Evolutionary conservation across 768 basidiomycete species (phyloP), one percentile per base, ranked within the genome.

Genomic region (Calocera cornea): DNA sequence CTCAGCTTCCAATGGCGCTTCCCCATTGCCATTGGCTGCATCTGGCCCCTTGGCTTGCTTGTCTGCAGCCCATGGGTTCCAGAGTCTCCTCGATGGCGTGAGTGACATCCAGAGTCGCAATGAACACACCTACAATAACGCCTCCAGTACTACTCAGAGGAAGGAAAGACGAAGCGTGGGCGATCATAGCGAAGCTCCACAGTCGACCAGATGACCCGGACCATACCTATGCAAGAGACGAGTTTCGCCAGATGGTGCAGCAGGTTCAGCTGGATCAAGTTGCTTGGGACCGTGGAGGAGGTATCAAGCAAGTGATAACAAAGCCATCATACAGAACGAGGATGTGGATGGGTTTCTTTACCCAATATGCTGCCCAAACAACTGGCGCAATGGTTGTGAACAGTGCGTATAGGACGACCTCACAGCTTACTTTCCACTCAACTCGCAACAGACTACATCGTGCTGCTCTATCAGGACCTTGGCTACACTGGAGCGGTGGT

Each of bases 311-410:
- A 33, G 14, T 60, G 5, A 29, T 60, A 12, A 60, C 54, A 5
- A 60, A 60, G 19, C 54, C 27, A 22, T 60, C 54, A 16, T 60
- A 60, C 31, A 27, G 54, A 19, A 29, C 14, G 11, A 60, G 54
- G 31, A 60, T 60, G 54, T 60, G 54, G 54, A 60, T 60, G 27
- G 54, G 54, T 27, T 60, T 60, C 54, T 60, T 60, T 19, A 60
- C 54, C 10, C 54, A 60, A 19, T 60, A 60, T 22, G 54, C 54
- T 8, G 54, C 54, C 7, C 54, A 60, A 22, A 60, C 54, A 10
- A 60, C 54, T 5, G 54, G 54, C 31, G 54, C 14, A 60, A 60
- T 60, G 54, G 31, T 60, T 8, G 54, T 60, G 27, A 60, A 60
- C 54, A 60, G 54, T 60, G 31, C 31, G 54, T 60, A 27, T 10